These are phyloP conservation scores for Aureobasidium vineae DNA, from an alignment of 2,329 filamentous ascomycete species.

Conservation along the genomic window DNA sequence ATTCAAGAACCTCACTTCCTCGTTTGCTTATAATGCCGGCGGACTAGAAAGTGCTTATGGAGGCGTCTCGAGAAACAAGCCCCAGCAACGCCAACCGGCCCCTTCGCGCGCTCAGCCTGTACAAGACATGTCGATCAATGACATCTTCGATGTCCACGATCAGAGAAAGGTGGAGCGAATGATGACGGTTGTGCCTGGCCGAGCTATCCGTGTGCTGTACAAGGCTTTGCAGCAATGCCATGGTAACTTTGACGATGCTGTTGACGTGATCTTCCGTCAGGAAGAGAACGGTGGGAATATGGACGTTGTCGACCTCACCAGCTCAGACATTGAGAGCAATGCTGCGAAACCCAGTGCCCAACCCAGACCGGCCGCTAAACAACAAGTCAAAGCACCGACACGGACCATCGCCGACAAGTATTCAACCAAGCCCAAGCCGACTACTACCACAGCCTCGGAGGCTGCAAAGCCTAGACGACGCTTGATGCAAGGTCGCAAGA, in stretches of 20 bases:
- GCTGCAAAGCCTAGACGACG: slow-evolving; percentile 37
- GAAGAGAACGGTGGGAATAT: slow-evolving; percentile 32
- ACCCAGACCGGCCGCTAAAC: slow-evolving; percentile 52
- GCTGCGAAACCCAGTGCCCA: slow-evolving; percentile 29
- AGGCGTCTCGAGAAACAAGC: slow-evolving; percentile 30
- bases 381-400: slow-evolving; percentile 54
- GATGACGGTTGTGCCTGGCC: slow-evolving; percentile 47
- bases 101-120: slow-evolving; percentile 46
- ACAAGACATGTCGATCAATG: slow-evolving; percentile 47
- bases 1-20: slow-evolving; percentile 33
- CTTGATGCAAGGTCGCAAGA: slow-evolving; percentile 53
- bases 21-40: slow-evolving; percentile 39
- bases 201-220: slow-evolving; percentile 49
- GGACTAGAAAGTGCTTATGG: slow-evolving; percentile 45
- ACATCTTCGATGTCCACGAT: slow-evolving; percentile 52
- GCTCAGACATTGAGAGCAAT: slow-evolving; percentile 42
- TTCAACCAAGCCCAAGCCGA: slow-evolving; percentile 22
- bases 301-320: slow-evolving; percentile 34
- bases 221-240: slow-evolving; percentile 52
- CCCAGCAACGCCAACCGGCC: slow-evolving; percentile 38
- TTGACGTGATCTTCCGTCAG: slow-evolving; percentile 47
- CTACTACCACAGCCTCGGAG: slow-evolving; percentile 28
- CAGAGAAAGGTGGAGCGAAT: slow-evolving; percentile 55
- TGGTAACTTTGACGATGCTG: slow-evolving; percentile 57
- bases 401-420: slow-evolving; percentile 53